Evolutionary conservation across 2,329 filamentous ascomycete species (phyloP), one percentile per base, ranked within the genome.

Genomic region (Ampelomyces quisqualis): DNA sequence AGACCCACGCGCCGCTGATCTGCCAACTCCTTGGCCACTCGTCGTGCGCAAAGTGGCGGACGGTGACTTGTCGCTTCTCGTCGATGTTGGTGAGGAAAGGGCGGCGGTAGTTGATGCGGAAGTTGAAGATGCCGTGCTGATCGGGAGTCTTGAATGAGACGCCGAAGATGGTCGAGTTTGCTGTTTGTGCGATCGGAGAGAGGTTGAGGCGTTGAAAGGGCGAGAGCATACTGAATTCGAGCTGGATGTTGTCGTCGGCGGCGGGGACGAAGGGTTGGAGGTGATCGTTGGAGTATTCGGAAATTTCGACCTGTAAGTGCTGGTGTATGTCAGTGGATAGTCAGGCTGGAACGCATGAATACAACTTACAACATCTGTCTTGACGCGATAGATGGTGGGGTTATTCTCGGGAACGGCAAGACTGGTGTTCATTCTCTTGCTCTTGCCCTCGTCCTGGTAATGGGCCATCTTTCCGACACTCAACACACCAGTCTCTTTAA

Each of bases 81-180:
- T 96, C 90, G 38, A 98, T 68, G 67, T 84, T 86, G 60, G 83
- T 93, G 56, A 95, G 73, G 77, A 96, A 95, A 1, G 91, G 90
- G 5, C 93, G 84, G 77, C 95, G 95, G 79, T 97, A 96, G 78
- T 96, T 95, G 70, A 97, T 79, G 65, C 85, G 82, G 79, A 98
- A 97, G 74, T 95, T 95, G 79, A 97, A 98, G 72, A 98, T 96
- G 65, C 93, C 93, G 74, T 98, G 93, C 72, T 98, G 93, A 68
- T 98, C 93, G 4, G 93, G 93, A 3, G 91, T 79, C 51, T 78
- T 86, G 72, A 98, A 96, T 17, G 80, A 78, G 31, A 80, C 78
- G 49, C 79, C 78, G 75, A 85, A 98, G 47, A 86, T 78, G 34
- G 87, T 84, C 51, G 83, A 82, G 58, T 88, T 84, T 39, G 77